phyloP scores from a whole-genome alignment of 2,329 filamentous ascomycete genomes.

The Arachnomyces sp. region DNA sequence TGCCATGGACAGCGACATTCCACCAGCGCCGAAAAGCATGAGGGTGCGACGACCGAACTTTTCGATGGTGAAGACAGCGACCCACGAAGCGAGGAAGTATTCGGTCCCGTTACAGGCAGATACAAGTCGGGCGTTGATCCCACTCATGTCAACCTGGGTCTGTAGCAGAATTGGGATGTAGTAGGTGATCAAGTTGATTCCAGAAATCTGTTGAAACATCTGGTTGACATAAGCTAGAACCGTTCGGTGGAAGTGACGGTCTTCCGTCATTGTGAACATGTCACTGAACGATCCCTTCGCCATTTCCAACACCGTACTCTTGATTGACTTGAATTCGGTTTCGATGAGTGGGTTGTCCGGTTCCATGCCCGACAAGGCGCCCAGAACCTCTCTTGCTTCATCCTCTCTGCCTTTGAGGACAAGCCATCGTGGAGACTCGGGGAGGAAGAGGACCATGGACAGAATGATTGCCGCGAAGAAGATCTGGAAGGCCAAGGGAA shows the following conservation, averaged over 20 bases:
- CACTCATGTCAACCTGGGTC: slow-evolving; percentile 15
- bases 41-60: slow-evolving; percentile 29
- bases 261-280: slow-evolving; percentile 31
- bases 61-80: slow-evolving; percentile 41
- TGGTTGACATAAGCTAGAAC: slow-evolving; percentile 26
- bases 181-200: slow-evolving; percentile 30
- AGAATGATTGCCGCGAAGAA: slow-evolving; percentile 27
- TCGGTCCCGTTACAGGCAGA: slow-evolving; percentile 24
- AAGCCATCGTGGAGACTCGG: slow-evolving; percentile 38
- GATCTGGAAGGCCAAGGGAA: slow-evolving; percentile 34
- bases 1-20: slow-evolving; percentile 23
- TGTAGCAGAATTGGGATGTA: slow-evolving; percentile 31
- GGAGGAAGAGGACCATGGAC: slow-evolving; percentile 19
- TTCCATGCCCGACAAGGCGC: slow-evolving; percentile 37
- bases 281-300: slow-evolving; percentile 31
- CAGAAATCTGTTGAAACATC: slow-evolving; percentile 31
- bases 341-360: slow-evolving; percentile 29
- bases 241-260: slow-evolving; percentile 28
- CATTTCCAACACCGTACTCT: slow-evolving; percentile 31
- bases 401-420: slow-evolving; percentile 35
- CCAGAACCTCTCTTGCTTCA: slow-evolving; percentile 26
- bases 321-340: slow-evolving; percentile 32
- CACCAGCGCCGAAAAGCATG: slow-evolving; percentile 25
- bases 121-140: slow-evolving; percentile 16
- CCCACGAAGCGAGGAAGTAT: slow-evolving; percentile 31